Conservation (phyloP, 768 basidiomycete genomes). For the Collybia sp. region DNA sequence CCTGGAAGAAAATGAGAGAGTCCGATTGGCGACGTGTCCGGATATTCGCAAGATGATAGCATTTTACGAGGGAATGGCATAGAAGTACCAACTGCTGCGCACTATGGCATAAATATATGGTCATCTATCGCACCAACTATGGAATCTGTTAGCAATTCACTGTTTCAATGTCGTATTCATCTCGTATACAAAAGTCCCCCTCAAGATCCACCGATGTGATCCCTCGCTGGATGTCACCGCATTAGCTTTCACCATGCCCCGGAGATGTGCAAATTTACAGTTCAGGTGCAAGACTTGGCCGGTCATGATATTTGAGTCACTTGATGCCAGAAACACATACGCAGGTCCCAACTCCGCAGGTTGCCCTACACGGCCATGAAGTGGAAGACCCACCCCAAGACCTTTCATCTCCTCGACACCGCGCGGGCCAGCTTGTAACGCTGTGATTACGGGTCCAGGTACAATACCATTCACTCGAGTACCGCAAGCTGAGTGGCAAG, state of each 20-base stretch:
- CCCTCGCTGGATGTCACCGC: not conserved
- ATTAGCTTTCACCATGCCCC: not conserved
- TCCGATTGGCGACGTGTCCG: constrained; percentile 66
- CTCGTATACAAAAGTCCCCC: no score
- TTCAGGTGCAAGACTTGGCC: constrained; percentile 33
- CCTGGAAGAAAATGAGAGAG: constrained; percentile 57
- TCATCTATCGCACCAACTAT: not conserved
- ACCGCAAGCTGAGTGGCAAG: constrained; percentile 43
- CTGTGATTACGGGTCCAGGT: constrained; percentile 53
- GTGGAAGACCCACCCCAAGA: constrained; percentile 42
- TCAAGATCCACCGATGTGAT: constrained; percentile 3
- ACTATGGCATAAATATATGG: no score
- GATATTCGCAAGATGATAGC: constrained; percentile 51
- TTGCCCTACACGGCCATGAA: constrained; percentile 28
- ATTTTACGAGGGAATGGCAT: constrained; percentile 48
- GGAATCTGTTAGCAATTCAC: no score
- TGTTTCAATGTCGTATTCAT: no score
- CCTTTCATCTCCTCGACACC: constrained; percentile 19
- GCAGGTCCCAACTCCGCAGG: constrained; percentile 37
- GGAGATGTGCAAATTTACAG: constrained; percentile 11
- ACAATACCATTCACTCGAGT: constrained; percentile 44
- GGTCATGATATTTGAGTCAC: constrained; percentile 34
- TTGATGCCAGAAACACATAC: constrained; percentile 51
- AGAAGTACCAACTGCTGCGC: constrained; percentile 1
- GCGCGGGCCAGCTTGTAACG: constrained; percentile 52